Evolutionary conservation across 805 yeast genomes (phyloP).

Genomic region (Priceomyces carsonii): DNA sequence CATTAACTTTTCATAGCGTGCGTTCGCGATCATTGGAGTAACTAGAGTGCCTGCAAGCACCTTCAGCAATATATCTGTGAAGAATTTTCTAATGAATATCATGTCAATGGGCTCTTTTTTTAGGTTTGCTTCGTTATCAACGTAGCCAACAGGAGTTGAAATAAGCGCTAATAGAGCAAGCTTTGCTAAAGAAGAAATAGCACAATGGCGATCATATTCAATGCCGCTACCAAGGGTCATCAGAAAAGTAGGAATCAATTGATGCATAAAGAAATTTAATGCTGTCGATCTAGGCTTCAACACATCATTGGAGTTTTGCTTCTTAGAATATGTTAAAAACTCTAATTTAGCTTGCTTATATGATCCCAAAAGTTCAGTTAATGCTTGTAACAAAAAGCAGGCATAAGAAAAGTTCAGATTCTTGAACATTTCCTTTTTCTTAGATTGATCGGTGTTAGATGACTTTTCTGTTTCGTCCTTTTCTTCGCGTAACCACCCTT

Average conservation of each 20-base stretch:
- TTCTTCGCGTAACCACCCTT: constrained; percentile 31
- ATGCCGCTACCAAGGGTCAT: constrained; percentile 36
- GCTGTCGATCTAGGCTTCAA: constrained; percentile 76
- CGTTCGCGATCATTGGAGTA: constrained; percentile 31
- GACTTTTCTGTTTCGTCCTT: constrained; percentile 22
- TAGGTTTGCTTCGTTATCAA: constrained; percentile 43
- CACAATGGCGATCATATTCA: constrained; percentile 51
- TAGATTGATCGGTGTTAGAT: constrained; percentile 21
- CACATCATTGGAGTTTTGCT: constrained; percentile 33
- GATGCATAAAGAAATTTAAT: constrained; percentile 74
- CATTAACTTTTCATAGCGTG: constrained; percentile 54
- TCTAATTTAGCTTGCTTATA: constrained; percentile 82
- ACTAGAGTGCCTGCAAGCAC: constrained; percentile 54
- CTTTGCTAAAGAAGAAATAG: constrained; percentile 63
- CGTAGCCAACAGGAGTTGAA: constrained; percentile 56
- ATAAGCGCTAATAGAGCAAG: constrained; percentile 63
- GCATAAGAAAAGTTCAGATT: constrained; percentile 65
- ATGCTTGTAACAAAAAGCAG: constrained; percentile 63
- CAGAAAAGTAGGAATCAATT: constrained; percentile 60
- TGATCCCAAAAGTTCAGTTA: constrained; percentile 73
- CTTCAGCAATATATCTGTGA: constrained; percentile 66
- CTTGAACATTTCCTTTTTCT: constrained; percentile 33
- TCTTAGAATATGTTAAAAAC: constrained; percentile 74
- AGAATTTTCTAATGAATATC: constrained; percentile 70
- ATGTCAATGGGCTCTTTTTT: constrained; percentile 66